Evolutionary conservation across 768 basidiomycete genomes (phyloP), one percentile per base, ranked within the genome.

Genomic region (Piloderma croceum): DNA sequence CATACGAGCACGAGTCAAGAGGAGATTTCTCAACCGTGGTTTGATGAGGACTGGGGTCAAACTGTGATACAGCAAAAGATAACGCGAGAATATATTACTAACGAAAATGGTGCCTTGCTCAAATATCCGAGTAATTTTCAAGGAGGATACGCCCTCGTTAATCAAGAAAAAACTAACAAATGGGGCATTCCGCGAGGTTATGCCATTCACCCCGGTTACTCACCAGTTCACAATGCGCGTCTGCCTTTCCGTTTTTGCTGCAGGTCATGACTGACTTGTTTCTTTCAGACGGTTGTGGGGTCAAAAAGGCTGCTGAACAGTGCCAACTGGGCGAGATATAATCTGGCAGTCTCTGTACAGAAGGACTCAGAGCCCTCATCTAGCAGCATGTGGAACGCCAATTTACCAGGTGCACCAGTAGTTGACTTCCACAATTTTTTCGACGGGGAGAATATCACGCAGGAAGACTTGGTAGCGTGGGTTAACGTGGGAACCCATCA

Each of bases 401-500:
- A 83, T 52, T 57, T 82, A 4, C 79, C 80, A 2, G 79, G 74
- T 1, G 45, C 49, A 4, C 77, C 77, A 4, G 59, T 69, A 9
- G 73, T 80, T 36, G 65, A 79, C 51, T 81, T 79, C 55, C 71
- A 77, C 58, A 67, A 69, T 31, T 80, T 79, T 60, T 81, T 81
- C 55, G 68, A 82, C 45, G 74, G 72, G 5, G 81, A 83, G 59
- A 74, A 69, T 42, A 66, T 83, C 34, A 72, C 70, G 1, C 79
- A 83, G 51, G 67, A 78, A 50, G 81, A 83, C 54, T 57, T 83
- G 10, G 80, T 82, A 3, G 71, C 73, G 13, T 83, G 80, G 78
- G 52, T 83, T 39, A 81, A 81, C 47, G 47, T 83, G 27, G 81
- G 81, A 17, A 82, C 69, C 62, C 81, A 83, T 54, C 81, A 83